Base-by-base conservation (phyloP, 2,329 filamentous ascomycete genomes). In the Trichoderma gracile region DNA sequence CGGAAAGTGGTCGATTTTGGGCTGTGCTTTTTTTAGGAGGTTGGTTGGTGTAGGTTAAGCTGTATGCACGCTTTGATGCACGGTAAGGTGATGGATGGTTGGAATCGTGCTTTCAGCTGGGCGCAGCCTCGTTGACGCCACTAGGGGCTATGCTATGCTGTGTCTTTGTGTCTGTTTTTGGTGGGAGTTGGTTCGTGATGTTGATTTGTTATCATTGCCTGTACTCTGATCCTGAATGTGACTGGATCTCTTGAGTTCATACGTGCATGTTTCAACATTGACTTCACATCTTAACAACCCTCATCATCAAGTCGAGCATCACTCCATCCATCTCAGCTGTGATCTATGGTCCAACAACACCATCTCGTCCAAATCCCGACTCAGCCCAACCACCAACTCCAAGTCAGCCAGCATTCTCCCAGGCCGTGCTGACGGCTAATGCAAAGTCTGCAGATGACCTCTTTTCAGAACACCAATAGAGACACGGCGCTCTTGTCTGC, bases 391-490 rank as follows among this genome's bases (percentile, higher is more conserved):
- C 30, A 23, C 55, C 30, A 15, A 38, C 19, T 50, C 25, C 30
- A 7, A 49, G 43, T 33, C 30, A 58, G 43, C 55, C 49, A 40
- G 47, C 47, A 30, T 52, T 30, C 38, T n/a, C n/a, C 30, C 27
- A 59, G 56, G 45, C 56, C 33, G 33, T 38, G 56, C 56, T 59
- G 56, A 59, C 56, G 38, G 56, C 56, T 59, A 59, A 59, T 59
- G 56, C 45, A 46, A 49, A 12, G 19, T 15, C 56, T 50, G 56
- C 56, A 59, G 56, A 17, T 50, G 56, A 49, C 17, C 45, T 38
- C 33, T 38, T 10, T 12, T n/a, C n/a, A n/a, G n/a, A n/a, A n/a
- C n/a, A n/a, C n/a, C n/a, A n/a, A 12, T 38, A 12, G 33, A 38
- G 33, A 38, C 33, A 12, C 12, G 33, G 33, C 33, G 14, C 33